Percentiles rank a stretch among this genome's conserved stretches.
phyloP scores from a whole-genome alignment of 352 stramenopile genomes.

The Aphanomyces euteiches region DNA sequence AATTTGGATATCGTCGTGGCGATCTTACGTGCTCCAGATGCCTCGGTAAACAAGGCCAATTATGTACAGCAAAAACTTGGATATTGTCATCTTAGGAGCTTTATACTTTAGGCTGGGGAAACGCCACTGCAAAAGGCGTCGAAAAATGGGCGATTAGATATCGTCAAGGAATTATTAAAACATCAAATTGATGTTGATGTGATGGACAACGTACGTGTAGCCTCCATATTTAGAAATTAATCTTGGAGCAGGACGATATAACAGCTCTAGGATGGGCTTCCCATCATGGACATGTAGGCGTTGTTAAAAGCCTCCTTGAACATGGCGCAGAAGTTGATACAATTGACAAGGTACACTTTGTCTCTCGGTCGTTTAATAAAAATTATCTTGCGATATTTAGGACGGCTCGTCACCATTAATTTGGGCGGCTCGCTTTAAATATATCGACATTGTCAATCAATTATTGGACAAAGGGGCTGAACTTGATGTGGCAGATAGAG shows the following conservation, averaged over 20 bases:
- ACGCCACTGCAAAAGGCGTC: background rate
- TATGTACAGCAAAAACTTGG: no score
- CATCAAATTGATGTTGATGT: background rate
- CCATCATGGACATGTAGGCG: background rate
- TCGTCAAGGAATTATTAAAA: background rate
- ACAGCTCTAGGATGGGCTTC: no score
- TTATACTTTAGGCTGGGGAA: background rate
- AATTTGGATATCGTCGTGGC: no score
- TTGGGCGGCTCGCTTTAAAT: background rate
- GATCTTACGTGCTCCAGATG: no score
- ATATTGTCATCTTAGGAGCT: no score
- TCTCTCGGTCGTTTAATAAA: background rate
- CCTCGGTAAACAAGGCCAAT: no score
- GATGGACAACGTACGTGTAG: no score
- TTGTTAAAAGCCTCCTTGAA: background rate
- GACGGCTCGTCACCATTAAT: background rate
- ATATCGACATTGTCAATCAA: background rate
- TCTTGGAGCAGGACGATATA: no score
- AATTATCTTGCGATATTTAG: background rate
- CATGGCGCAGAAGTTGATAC: background rate
- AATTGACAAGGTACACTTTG: background rate
- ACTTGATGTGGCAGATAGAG: background rate
- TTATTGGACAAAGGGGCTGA: background rate
- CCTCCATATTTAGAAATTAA: no score
- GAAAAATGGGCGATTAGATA: conserved; percentile 3